Evolutionary conservation across 2,329 filamentous ascomycete genomes (phyloP).

Genomic region (Diplodia sapinea): DNA sequence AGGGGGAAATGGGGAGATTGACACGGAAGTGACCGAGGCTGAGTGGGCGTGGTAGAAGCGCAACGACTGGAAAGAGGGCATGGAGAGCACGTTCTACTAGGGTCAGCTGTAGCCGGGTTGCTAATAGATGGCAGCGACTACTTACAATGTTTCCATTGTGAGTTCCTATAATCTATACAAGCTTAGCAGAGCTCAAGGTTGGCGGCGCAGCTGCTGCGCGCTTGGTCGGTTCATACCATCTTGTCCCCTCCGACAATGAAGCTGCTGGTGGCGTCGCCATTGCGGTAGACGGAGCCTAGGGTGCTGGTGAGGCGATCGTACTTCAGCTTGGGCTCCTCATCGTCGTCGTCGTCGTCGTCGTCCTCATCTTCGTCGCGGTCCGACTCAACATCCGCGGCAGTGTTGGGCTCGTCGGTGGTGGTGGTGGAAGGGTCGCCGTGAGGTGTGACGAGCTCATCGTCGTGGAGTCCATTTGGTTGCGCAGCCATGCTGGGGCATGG

Average conservation of each 20-base stretch:
- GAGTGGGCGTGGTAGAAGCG: conserved; percentile 91
- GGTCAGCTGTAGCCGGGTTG: neutral
- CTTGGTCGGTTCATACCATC: conserved; percentile 68
- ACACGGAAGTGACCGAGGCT: conserved; percentile 87
- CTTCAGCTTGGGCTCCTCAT: conserved; percentile 93
- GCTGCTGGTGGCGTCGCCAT: conserved; percentile 91
- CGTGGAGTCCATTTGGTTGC: conserved; percentile 43
- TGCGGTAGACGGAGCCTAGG: conserved; percentile 82
- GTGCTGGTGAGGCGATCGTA: conserved; percentile 85
- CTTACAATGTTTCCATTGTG: conserved; percentile 95
- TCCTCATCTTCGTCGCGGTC: conserved; percentile 50
- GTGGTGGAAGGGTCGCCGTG: conserved; percentile 53
- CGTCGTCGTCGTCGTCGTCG: conserved; percentile 81
- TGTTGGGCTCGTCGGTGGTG: conserved; percentile 32
- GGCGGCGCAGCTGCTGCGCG: conserved; percentile 49
- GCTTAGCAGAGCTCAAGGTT: conserved; percentile 53
- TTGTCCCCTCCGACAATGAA: conserved; percentile 94
- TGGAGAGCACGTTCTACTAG: conserved; percentile 77
- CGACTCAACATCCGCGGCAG: conserved; percentile 34
- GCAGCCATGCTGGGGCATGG: conserved; percentile 52
- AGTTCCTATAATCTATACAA: conserved; percentile 78
- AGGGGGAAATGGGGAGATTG: conserved; percentile 83
- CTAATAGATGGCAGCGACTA: conserved; percentile 32
- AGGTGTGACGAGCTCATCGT: conserved; percentile 56
- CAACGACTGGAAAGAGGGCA: conserved; percentile 80